Percentiles rank a stretch among this genome's conserved stretches.
phyloP scores from a whole-genome alignment of 2,329 filamentous ascomycete species.

The Pleoardoris graminearum region DNA sequence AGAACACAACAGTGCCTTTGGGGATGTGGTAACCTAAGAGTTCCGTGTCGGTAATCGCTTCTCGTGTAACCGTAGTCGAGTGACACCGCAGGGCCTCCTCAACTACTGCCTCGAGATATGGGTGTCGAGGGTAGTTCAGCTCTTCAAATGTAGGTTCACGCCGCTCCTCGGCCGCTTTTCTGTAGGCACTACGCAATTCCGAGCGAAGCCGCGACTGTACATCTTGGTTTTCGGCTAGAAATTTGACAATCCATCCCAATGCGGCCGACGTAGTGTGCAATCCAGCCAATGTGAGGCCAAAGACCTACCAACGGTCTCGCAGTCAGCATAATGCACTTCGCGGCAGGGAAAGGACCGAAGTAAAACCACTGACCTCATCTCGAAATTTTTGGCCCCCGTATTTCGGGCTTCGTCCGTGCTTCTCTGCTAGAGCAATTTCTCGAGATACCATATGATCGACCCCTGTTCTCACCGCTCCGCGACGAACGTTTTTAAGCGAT shows the following conservation, averaged over 20 bases:
- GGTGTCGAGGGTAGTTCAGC: background rate
- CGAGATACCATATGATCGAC: too few species aligned
- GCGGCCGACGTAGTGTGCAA: slow-evolving; percentile 10
- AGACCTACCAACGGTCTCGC: too few species aligned
- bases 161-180: slow-evolving; percentile 2
- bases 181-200: background rate
- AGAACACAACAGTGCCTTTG: slow-evolving; percentile 43
- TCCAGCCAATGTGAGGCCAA: slow-evolving; percentile 11
- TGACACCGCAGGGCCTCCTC: slow-evolving; percentile 44
- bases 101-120: slow-evolving; percentile 49
- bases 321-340: too few species aligned
- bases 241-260: slow-evolving; percentile 10
- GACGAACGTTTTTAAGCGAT: too few species aligned
- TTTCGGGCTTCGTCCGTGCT: too few species aligned
- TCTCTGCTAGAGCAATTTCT: too few species aligned
- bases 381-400: too few species aligned
- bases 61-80: slow-evolving; percentile 36
- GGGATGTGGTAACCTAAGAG: slow-evolving; percentile 49
- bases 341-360: too few species aligned
- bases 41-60: slow-evolving; percentile 43
- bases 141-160: slow-evolving; percentile 7
- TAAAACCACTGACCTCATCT: too few species aligned
- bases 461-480: too few species aligned
- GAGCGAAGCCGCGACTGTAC: slow-evolving; percentile 9
- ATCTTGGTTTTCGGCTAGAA: slow-evolving; percentile 4